Evolutionary conservation across 805 yeast species (phyloP), one percentile per base, ranked within the genome.

Genomic region (Wickerhamomyces sydowiorum): DNA sequence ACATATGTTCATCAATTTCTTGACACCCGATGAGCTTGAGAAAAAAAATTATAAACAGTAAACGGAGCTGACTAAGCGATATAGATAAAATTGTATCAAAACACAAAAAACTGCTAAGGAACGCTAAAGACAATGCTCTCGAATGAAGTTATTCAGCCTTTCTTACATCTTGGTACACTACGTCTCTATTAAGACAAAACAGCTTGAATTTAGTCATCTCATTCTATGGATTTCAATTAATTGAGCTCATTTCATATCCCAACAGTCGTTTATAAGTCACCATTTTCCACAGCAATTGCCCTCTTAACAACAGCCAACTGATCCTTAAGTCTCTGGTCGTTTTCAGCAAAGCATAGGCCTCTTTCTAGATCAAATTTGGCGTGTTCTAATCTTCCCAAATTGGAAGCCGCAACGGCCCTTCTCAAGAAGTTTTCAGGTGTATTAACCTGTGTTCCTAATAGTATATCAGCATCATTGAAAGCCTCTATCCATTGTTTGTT

Each of bases 361-460:
- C 90, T 73, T 61, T 83, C 90, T 53, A 82, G 73, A 52, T 78
- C 84, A 2, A 76, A 75, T 46, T 78, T 76, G 2, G 89, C 83
- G 8, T 71, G 77, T 36, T 73, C 74, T 44, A 75, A 72, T 57
- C 78, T 77, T 2, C 83, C 86, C 56, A 85, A 64, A 51, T 82
- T 78, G 50, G 65, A 63, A 49, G 72, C 68, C 36, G 85, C 78
- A 38, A 83, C 79, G 1, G 88, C 84, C 53, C 82, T 73, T 64
- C 93, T 74, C 41, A 83, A 67, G 54, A 81, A 82, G 56, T 84
- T 82, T 40, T 85, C 93, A 1, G 90, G 79, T 4, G 78, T 65
- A 40, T 67, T 46, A 7, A 47, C 49, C 15, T 53, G 57, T 27
- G 57, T 48, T 9, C 54, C 50, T 6, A 57, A 30, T 13, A 56